Evolutionary conservation across 2,329 filamentous ascomycete genomes (phyloP).

Genomic region (Penicillium nordicum): DNA sequence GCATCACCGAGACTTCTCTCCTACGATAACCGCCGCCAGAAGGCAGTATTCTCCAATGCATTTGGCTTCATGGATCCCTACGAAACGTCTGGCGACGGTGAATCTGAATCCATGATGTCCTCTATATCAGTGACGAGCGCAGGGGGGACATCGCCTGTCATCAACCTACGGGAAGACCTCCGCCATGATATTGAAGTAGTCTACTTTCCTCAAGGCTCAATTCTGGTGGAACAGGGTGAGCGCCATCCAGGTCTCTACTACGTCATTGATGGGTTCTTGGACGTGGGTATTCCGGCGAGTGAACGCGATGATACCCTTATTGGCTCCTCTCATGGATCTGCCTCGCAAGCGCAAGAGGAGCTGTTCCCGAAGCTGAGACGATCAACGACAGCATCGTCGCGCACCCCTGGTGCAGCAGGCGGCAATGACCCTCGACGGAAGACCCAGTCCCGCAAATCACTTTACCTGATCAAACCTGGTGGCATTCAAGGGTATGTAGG

Average conservation of each 20-base stretch:
- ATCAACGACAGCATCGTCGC: slow-evolving; percentile 44
- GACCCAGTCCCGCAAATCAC: slow-evolving; percentile 59
- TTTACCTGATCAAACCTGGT: slow-evolving; percentile 91
- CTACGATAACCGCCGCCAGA: slow-evolving; percentile 76
- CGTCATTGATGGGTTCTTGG: slow-evolving; percentile 93
- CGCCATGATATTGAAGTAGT: slow-evolving; percentile 94
- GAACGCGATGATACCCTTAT: slow-evolving; percentile 51
- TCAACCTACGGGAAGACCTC: slow-evolving; percentile 71
- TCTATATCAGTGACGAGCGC: slow-evolving; percentile 63
- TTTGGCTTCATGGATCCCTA: slow-evolving; percentile 89
- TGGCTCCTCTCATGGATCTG: slow-evolving; percentile 29
- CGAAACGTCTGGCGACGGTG: slow-evolving; percentile 69
- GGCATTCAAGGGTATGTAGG: slow-evolving; percentile 92
- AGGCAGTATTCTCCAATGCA: slow-evolving; percentile 76
- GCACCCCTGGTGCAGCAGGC: slow-evolving; percentile 25
- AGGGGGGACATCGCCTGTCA: slow-evolving; percentile 60
- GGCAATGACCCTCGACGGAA: slow-evolving; percentile 35
- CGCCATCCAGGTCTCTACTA: slow-evolving; percentile 97
- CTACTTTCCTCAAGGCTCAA: slow-evolving; percentile 90
- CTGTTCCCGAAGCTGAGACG: slow-evolving; percentile 46
- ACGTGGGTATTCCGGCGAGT: slow-evolving; percentile 78
- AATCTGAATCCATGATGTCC: slow-evolving; percentile 76
- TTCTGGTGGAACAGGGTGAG: slow-evolving; percentile 94
- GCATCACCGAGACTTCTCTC: slow-evolving; percentile 81
- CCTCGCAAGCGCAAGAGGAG: slow-evolving; percentile 34